Evolutionary conservation across 2,329 filamentous ascomycete species (phyloP), one percentile per base, ranked within the genome.

Genomic region (Pseudogymnoascus pannorum): DNA sequence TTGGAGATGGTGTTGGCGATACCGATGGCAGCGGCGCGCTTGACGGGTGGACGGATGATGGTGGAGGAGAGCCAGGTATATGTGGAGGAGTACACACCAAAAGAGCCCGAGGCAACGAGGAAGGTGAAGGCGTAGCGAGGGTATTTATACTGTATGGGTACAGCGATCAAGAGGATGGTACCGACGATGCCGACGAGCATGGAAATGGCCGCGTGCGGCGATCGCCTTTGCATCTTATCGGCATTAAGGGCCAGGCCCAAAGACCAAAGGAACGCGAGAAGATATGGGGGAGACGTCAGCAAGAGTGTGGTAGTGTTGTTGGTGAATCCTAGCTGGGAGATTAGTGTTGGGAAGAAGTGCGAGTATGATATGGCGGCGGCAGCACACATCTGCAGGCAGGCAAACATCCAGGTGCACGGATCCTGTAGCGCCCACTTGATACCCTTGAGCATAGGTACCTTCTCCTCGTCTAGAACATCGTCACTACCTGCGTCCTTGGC

Each of bases 11-110:
- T 42, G 42, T 65, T 65, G 8, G 62, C 59, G 26, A 64, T 18
- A 26, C 62, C 62, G 31, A 65, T 64, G 3, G 64, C 60, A 4
- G 61, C 64, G 3, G 64, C 64, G 20, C 63, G 61, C 31, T 65
- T 65, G 18, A 57, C 48, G 11, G 31, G 57, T 8, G 62, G 57
- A 20, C 38, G 29, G 24, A 44, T 22, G 40, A 44, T 44, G 11
- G 40, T 62, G 5, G 61, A 62, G 22, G 61, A 61, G 4, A 61
- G 58, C 61, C 59, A 62, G 12, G 58, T 48, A 59, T 62, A 62
- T 18, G 61, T 62, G 2, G 61, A 60, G 14, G 61, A 26, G 29
- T 62, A 62, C 7, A 62, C 61, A n/a, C 59, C 61, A 29, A 62
- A 62, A 24, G 42, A 36, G 9, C 61, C 61, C 4, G 26, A 57